These are phyloP conservation scores for Wickerhamomyces ciferrii DNA, from an alignment of 805 yeast genomes.

Conservation along the genomic window DNA sequence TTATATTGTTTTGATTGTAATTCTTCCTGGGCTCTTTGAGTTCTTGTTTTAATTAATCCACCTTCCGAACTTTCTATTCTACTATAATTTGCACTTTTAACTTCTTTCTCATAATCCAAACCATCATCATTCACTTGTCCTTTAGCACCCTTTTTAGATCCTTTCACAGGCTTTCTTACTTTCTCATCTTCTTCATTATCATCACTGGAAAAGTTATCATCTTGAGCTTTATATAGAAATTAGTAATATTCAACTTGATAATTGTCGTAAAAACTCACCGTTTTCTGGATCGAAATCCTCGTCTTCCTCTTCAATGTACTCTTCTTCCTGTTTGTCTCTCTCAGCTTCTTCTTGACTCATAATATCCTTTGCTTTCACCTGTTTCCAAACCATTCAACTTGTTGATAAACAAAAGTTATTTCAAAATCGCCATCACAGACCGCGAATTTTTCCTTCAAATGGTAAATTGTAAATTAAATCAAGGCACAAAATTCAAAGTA, in stretches of 20 bases:
- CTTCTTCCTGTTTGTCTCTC: slow-evolving; percentile 28
- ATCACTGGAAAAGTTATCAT: slow-evolving; percentile 14
- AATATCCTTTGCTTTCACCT: neutral
- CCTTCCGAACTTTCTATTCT: slow-evolving; percentile 50
- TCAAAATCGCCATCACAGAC: neutral
- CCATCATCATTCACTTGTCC: slow-evolving; percentile 32
- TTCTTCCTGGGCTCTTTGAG: slow-evolving; percentile 47
- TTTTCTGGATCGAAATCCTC: slow-evolving; percentile 48
- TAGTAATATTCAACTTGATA: slow-evolving; percentile 2
- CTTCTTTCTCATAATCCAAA: slow-evolving; percentile 26
- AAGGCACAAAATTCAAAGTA: neutral
- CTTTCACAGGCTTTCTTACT: slow-evolving; percentile 18
- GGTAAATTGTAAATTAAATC: neutral
- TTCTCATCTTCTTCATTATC: slow-evolving; percentile 22
- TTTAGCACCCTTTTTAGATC: slow-evolving; percentile 20
- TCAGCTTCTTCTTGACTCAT: slow-evolving; percentile 1
- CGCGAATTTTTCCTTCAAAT: neutral
- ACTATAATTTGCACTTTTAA: slow-evolving; percentile 32
- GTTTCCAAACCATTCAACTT: neutral
- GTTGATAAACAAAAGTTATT: too few relatives aligned
- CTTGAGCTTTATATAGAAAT: slow-evolving; percentile 1
- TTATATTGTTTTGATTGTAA: slow-evolving; percentile 19
- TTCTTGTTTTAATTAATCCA: slow-evolving; percentile 68
- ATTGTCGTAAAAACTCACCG: slow-evolving; percentile 10
- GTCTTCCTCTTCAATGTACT: slow-evolving; percentile 51